Conservation (phyloP, 352 stramenopile species). For the Phytophthora sp. region DNA sequence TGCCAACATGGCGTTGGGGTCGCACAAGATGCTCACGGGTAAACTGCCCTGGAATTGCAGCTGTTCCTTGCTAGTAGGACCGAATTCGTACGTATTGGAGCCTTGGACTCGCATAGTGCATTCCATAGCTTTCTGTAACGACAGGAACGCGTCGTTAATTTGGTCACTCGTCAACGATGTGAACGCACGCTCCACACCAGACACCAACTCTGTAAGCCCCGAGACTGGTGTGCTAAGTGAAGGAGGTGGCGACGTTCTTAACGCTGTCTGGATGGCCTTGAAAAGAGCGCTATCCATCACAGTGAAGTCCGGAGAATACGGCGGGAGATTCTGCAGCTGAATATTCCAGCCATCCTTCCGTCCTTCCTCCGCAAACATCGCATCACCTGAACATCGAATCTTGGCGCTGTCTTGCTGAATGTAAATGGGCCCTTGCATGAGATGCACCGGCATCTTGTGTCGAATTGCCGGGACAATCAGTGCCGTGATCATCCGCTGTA, state of each 20-base stretch:
- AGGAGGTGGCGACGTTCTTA: constrained; percentile 29
- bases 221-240: constrained; percentile 9
- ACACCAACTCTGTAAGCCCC: constrained; percentile 37
- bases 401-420: constrained; percentile 56
- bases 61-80: constrained; percentile 34
- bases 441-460: constrained; percentile 37
- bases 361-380: constrained; percentile 42
- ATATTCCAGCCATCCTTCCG: constrained; percentile 48
- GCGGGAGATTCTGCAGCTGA: constrained; percentile 43
- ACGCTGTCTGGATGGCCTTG: constrained; percentile 31
- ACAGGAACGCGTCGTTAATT: constrained; percentile 48
- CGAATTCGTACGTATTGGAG: constrained; percentile 51
- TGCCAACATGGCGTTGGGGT: constrained; percentile 35
- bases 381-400: constrained; percentile 42
- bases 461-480: constrained; percentile 44
- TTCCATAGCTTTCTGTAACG: constrained; percentile 52
- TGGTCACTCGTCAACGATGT: constrained; percentile 34
- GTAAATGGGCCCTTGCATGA: constrained; percentile 42
- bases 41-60: constrained; percentile 46
- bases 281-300: constrained; percentile 49
- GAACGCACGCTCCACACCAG: constrained; percentile 35
- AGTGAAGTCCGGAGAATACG: constrained; percentile 52
- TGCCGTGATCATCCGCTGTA: constrained; percentile 48
- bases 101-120: constrained; percentile 51
- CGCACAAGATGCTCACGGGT: constrained; percentile 47